Evolutionary conservation across 2,329 filamentous ascomycete species (phyloP).

Genomic region (Berkeleyomyces basicola): DNA sequence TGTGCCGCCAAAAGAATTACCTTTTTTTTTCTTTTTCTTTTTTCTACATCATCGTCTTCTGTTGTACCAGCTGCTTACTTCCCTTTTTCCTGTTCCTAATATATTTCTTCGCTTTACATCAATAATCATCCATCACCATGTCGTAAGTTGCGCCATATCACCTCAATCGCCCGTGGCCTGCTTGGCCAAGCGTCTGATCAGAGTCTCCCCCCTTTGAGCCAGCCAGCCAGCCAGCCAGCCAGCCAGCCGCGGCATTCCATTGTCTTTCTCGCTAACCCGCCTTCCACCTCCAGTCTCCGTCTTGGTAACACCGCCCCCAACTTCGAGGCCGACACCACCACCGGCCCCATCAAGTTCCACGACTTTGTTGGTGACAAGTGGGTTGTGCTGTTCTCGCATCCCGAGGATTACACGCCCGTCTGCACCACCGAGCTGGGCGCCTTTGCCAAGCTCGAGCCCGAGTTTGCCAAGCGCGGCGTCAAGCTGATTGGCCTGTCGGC

Average conservation of each 20-base stretch:
- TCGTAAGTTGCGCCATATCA: constrained; percentile 6
- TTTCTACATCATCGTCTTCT: neutral
- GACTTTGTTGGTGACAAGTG: constrained; percentile 64
- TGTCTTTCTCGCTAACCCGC: neutral
- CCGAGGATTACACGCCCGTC: constrained; percentile 82
- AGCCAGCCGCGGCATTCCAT: neutral
- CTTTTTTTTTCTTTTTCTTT: neutral
- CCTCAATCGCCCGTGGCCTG: neutral
- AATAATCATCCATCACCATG: constrained; percentile 7
- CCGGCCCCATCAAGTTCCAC: constrained; percentile 66
- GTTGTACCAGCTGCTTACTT: neutral
- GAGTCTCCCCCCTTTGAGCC: neutral
- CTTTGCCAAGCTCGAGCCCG: constrained; percentile 74
- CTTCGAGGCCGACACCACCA: constrained; percentile 68
- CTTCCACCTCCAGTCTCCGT: constrained; percentile 29
- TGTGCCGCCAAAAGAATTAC: neutral
- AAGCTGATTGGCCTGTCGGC: constrained; percentile 85
- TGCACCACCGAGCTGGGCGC: constrained; percentile 93
- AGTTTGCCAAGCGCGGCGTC: constrained; percentile 73
- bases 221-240: neutral
- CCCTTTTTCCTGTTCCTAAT: neutral
- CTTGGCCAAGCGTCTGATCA: neutral
- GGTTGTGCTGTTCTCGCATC: constrained; percentile 73
- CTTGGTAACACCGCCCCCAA: constrained; percentile 56
- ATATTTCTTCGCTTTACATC: neutral